Evolutionary conservation across 176 grass and related monocot genomes (phyloP).

Genomic region (Miscanthus lutarioriparius): DNA sequence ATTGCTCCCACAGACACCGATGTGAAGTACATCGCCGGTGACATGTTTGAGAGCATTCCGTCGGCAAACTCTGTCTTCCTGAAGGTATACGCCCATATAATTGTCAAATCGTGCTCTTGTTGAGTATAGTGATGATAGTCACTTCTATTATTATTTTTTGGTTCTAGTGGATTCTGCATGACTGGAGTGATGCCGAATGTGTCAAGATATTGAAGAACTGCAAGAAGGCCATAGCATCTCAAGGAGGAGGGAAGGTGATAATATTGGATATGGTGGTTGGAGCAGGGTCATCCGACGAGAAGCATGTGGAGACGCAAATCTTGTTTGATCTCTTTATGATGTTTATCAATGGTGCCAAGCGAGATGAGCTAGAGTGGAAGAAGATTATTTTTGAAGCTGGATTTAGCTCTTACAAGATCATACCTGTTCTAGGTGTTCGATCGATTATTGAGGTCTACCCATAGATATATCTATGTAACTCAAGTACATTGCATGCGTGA

Average conservation of each 20-base stretch:
- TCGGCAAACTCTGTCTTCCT: conserved; percentile 45
- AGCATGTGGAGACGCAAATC: background rate
- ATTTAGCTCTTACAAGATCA: conserved; percentile 24
- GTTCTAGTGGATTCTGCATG: conserved; percentile 47
- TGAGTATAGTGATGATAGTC: background rate
- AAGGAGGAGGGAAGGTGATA: conserved; percentile 38
- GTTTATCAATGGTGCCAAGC: background rate
- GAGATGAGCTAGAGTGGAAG: conserved; percentile 45
- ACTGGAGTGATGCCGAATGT: conserved; percentile 47
- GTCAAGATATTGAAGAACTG: conserved; percentile 46
- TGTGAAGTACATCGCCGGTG: no score
- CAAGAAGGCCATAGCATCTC: conserved; percentile 39
- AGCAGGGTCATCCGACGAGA: background rate
- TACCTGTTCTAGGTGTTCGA: background rate
- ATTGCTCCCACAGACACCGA: no score
- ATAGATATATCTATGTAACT: background rate
- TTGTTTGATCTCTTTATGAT: conserved; percentile 22
- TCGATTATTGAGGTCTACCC: background rate
- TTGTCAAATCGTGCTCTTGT: background rate
- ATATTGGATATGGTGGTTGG: conserved; percentile 38
- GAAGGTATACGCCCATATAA: conserved; percentile 37
- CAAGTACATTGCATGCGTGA: background rate
- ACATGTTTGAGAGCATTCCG: background rate
- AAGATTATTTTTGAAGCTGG: conserved; percentile 32
- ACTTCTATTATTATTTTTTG: background rate